Evolutionary conservation across 306 rosid species (phyloP), one percentile per base, ranked within the genome.

Genomic region (Casuarina glauca): DNA sequence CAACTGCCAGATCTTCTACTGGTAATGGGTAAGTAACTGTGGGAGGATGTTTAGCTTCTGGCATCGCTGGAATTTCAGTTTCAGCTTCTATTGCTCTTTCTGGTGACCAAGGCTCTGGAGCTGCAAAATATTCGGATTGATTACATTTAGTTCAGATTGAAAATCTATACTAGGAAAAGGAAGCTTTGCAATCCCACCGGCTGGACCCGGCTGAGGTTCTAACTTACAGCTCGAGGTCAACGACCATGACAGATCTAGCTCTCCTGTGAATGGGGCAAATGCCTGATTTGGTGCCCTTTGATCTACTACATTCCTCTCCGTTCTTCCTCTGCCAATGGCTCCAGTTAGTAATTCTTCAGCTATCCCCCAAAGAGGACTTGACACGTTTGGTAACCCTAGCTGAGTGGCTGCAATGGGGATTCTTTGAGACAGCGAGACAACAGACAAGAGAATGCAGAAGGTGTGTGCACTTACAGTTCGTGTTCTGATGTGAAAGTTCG

Each of bases 51-150:
- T 62, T 43, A 36, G 19, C 69, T 62, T 36, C 69, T 62, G 69
- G 17, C 13, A 62, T 36, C 44, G 10, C 19, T 62, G 12, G 35
- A 62, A 7, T 10, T 36, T 12, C 69, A 62, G 15, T 38, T 62
- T 6, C 19, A 62, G 69, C 43, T 62, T 62, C 9, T 62, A 62
- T 62, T 35, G 16, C 44, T 62, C 69, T 62, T 62, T n/a, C 69
- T 35, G 45, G 17, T 15, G 5, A 62, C 35, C 0, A 35, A 43
- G 13, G 4, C 43, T 36, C 39, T 38, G 45, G 32, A 36, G 45
- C 44, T 38, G 38, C 69, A 62, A 36, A 38, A 36, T 38, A 62
- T 26, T 11, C 38, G 19, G 69, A 19, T 36, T 19, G 9, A 57
- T 62, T 2, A 62, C 32, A 1, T 62, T 62, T 62, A 15, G 9